Evolutionary conservation across 805 yeast genomes (phyloP), one percentile per base, ranked within the genome.

Genomic region (Metschnikowia rubicola): DNA sequence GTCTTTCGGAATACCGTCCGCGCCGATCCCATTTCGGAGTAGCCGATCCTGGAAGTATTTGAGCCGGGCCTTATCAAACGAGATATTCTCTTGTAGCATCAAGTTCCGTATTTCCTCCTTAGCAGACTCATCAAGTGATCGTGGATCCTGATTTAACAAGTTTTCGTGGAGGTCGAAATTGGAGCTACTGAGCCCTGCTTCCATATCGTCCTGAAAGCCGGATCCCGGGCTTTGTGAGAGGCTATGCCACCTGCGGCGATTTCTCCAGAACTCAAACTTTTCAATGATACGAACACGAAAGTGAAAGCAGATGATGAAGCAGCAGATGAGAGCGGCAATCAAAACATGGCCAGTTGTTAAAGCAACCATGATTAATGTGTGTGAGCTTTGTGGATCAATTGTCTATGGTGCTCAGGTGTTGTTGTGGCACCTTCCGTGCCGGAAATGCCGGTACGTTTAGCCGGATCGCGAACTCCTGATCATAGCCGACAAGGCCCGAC

Each of bases 51-150:
- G 70, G 5, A 79, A 75, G 58, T 77, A 83, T 44, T 71, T 57
- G 3, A 78, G 61, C 50, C 96, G 70, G 1, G 96, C 95, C 36
- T 80, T 80, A 61, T 87, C 95, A 60, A 87, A 87, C 1, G 77
- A 57, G 29, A 85, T 51, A 32, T 69, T 61, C 42, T 75, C 65
- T 6, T 61, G 58, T 7, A 70, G 59, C 94, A 87, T 87, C 8
- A 85, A 67, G 29, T 62, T 51, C 47, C 70, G 68, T 2, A 87
- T 79, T 44, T 67, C 74, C 13, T 57, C 56, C 61, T 81, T 83
- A 2, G 86, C 78, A 6, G 48, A 58, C 35, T 71, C 79, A 59
- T 79, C 81, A 32, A 87, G 67, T n/a, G 65, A 57, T 45, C 95
- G 74, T 1, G 67, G 35, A 57, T 87, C 96, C 9, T 65, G 67